These are phyloP conservation scores for Tetracentron sinense DNA, from an alignment of 164 flowering plant genomes.

Conservation along the genomic window DNA sequence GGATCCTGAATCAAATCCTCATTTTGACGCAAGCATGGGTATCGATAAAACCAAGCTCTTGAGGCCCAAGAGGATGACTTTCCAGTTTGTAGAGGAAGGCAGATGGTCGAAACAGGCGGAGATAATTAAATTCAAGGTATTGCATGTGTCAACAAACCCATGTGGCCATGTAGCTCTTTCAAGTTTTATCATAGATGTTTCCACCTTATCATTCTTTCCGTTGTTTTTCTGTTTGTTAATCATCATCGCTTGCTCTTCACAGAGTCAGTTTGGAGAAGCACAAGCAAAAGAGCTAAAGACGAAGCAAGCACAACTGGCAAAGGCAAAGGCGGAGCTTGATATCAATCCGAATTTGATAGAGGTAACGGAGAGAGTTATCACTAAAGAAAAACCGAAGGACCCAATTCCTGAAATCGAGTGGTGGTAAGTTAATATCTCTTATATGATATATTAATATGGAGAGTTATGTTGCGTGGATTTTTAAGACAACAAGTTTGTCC, in stretches of 20 bases:
- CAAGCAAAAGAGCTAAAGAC: constrained; percentile 87
- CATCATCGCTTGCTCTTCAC: background rate
- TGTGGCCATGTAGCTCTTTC: too few relatives aligned
- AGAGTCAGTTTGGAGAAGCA: constrained; percentile 98
- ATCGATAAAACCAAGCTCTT: constrained; percentile 72
- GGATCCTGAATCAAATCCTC: constrained; percentile 82
- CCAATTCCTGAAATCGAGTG: constrained; percentile 88
- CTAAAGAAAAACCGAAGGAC: constrained; percentile 84
- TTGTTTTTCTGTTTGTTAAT: background rate
- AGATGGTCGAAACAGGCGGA: constrained; percentile 96
- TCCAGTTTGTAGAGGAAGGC: constrained; percentile 99
- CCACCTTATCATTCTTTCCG: background rate
- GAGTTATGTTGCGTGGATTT: too few relatives aligned
- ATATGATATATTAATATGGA: background rate
- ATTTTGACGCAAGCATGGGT: constrained; percentile 85
- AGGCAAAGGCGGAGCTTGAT: constrained; percentile 86
- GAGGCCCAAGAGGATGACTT: constrained; percentile 84
- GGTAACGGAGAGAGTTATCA: constrained; percentile 74
- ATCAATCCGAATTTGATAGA: constrained; percentile 96
- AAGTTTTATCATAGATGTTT: too few relatives aligned
- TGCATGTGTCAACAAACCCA: background rate
- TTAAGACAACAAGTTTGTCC: too few relatives aligned
- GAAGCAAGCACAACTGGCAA: constrained; percentile 86
- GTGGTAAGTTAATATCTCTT: constrained; percentile 57
- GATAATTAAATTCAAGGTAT: constrained; percentile 73